Conservation (phyloP, 208 protist species). For the Jaenimonas drosophilae region DNA sequence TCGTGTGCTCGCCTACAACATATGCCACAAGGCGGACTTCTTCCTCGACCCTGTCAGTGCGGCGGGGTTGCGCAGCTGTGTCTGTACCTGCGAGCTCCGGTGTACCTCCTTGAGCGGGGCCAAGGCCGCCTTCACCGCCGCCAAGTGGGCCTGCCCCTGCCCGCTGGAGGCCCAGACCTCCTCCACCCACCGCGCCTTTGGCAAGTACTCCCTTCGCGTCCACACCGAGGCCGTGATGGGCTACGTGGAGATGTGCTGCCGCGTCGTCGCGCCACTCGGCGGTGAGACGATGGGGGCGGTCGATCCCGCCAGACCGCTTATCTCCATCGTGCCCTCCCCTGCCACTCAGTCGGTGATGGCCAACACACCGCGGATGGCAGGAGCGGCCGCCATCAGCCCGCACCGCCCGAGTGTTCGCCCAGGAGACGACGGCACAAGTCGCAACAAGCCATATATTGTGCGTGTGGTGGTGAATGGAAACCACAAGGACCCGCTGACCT, state of each 20-base stretch:
- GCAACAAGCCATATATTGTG: slow-evolving; percentile 73
- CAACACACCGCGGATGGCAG: neutral
- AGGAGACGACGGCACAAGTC: neutral
- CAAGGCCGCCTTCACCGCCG: slow-evolving; percentile 3
- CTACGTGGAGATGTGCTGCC: slow-evolving; percentile 71
- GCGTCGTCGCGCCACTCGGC: slow-evolving; percentile 22
- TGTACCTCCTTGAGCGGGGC: slow-evolving; percentile 10
- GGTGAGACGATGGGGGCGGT: too few species aligned
- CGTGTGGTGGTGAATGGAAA: slow-evolving; percentile 62
- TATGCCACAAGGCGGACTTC: slow-evolving; percentile 79
- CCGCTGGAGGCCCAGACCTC: slow-evolving; percentile 6
- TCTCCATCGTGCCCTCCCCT: too few species aligned
- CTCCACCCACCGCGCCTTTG: slow-evolving; percentile 12
- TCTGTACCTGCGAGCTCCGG: slow-evolving; percentile 37
- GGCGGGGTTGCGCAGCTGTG: slow-evolving; percentile 11
- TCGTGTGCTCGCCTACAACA: slow-evolving; percentile 40
- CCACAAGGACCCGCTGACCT: slow-evolving; percentile 2
- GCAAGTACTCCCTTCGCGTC: slow-evolving; percentile 36
- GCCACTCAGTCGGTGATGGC: too few species aligned
- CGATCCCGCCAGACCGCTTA: too few species aligned
- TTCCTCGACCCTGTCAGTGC: slow-evolving; percentile 20
- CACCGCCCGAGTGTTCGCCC: neutral
- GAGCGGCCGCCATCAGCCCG: neutral
- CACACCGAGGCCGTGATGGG: slow-evolving; percentile 34
- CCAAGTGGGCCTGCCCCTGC: slow-evolving; percentile 25